phyloP scores from a whole-genome alignment of 352 stramenopile genomes.

The Globisporangium orthogonon region DNA sequence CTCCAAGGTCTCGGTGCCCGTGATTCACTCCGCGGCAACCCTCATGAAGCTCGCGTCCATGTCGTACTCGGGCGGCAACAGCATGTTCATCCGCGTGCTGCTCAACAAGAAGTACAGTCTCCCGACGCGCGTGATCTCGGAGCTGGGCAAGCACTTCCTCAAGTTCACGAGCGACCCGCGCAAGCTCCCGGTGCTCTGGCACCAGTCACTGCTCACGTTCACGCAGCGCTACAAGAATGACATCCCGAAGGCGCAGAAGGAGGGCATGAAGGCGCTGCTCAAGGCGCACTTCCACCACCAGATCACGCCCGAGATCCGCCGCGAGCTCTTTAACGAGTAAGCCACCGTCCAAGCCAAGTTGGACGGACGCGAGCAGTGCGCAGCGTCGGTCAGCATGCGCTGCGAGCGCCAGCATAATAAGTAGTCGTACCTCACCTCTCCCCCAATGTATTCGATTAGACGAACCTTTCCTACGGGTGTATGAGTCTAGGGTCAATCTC shows the following conservation, averaged over 20 bases:
- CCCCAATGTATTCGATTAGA: neutral
- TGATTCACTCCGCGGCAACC: slow-evolving; percentile 98
- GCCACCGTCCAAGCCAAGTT: neutral
- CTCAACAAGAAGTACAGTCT: slow-evolving; percentile 99
- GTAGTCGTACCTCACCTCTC: neutral
- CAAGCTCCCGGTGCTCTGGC: slow-evolving; percentile 96
- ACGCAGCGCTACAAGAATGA: slow-evolving; percentile 98
- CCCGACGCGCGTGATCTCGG: slow-evolving; percentile 94
- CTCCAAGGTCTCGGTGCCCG: slow-evolving; percentile 97
- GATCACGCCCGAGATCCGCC: slow-evolving; percentile 97
- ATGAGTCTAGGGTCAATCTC: neutral
- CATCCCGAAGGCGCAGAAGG: slow-evolving; percentile 92
- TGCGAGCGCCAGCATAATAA: neutral
- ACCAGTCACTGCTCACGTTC: slow-evolving; percentile 98
- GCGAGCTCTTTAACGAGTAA: slow-evolving; percentile 92
- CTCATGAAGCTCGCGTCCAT: slow-evolving; percentile 97
- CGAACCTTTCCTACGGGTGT: neutral
- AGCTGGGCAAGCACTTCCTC: slow-evolving; percentile 95
- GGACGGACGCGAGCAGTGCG: neutral
- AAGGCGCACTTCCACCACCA: slow-evolving; percentile 92
- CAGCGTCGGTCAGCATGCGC: no score
- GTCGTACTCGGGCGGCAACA: slow-evolving; percentile 96
- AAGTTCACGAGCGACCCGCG: slow-evolving; percentile 86
- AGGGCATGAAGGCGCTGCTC: slow-evolving; percentile 91
- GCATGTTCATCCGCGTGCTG: slow-evolving; percentile 97